Conservation (phyloP, 2,329 filamentous ascomycete species). For the Leptoxyphium fumago region DNA sequence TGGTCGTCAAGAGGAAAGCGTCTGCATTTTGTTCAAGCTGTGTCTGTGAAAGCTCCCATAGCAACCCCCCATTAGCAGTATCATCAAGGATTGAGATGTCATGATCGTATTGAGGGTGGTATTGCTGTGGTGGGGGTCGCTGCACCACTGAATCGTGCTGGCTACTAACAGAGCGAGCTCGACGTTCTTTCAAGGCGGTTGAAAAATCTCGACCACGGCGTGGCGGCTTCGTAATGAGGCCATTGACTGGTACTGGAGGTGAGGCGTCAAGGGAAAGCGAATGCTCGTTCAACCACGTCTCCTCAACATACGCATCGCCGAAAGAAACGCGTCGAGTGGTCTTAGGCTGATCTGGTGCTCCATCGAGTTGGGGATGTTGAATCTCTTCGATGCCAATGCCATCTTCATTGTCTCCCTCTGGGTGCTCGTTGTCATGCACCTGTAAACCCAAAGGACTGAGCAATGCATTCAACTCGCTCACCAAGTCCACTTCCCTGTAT, state of each 20-base stretch:
- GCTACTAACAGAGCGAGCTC: neutral
- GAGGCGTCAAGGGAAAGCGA: constrained; percentile 6
- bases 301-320: constrained; percentile 39
- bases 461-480: constrained; percentile 13
- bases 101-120: neutral
- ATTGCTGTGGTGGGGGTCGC: neutral
- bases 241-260: constrained; percentile 1
- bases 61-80: constrained; percentile 2
- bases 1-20: constrained; percentile 7
- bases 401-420: constrained; percentile 22
- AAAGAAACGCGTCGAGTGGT: constrained; percentile 38
- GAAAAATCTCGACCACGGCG: constrained; percentile 7
- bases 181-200: neutral
- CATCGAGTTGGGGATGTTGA: constrained; percentile 1
- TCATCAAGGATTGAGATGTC: neutral
- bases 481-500: constrained; percentile 10
- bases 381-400: neutral
- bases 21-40: constrained; percentile 17
- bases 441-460: constrained; percentile 13
- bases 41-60: constrained; percentile 12
- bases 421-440: constrained; percentile 9
- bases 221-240: constrained; percentile 9
- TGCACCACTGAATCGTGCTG: neutral
- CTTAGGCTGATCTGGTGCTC: neutral
- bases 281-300: constrained; percentile 28